Conservation (phyloP, 305 asterid genomes). For the Rubia peregrina region DNA sequence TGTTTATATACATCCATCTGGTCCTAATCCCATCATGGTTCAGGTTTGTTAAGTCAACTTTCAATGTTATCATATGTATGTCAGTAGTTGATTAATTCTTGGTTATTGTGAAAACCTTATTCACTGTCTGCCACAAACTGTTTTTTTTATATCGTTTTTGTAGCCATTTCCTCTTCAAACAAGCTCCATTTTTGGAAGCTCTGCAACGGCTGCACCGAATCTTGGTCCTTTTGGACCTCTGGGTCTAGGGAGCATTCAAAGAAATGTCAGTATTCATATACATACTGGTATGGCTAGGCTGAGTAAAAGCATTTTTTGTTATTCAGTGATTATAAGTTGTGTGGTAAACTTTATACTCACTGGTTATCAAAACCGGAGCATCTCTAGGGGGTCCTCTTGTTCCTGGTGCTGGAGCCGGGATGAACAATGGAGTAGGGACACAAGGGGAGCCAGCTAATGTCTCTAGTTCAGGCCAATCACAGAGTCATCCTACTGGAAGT, state of each 20-base stretch:
- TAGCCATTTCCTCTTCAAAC: constrained; percentile 94
- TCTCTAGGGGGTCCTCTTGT: constrained; percentile 35
- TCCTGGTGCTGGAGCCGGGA: constrained; percentile 43
- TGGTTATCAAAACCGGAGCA: constrained; percentile 33
- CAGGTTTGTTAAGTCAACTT: constrained; percentile 61
- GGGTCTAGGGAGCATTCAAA: constrained; percentile 46
- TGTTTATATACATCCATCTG: constrained; percentile 75
- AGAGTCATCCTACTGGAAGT: constrained; percentile 29
- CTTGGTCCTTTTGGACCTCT: constrained; percentile 45
- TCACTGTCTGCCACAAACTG: not conserved
- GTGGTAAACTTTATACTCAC: not conserved
- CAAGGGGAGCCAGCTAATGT: constrained; percentile 40
- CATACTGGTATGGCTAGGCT: constrained; percentile 52
- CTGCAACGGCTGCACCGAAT: constrained; percentile 37
- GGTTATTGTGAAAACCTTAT: not conserved
- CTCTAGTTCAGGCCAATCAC: constrained; percentile 42
- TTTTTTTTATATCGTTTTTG: constrained; percentile 18
- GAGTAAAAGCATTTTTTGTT: not conserved
- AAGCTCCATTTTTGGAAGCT: constrained; percentile 61
- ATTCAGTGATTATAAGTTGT: not conserved
- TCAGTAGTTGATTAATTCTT: not conserved
- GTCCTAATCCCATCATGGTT: constrained; percentile 94
- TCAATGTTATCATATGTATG: not conserved
- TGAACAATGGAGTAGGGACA: constrained; percentile 41
- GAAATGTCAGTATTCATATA: constrained; percentile 80